phyloP scores from a whole-genome alignment of 1,284 basidiomycete species.

The Naganishia albida region DNA sequence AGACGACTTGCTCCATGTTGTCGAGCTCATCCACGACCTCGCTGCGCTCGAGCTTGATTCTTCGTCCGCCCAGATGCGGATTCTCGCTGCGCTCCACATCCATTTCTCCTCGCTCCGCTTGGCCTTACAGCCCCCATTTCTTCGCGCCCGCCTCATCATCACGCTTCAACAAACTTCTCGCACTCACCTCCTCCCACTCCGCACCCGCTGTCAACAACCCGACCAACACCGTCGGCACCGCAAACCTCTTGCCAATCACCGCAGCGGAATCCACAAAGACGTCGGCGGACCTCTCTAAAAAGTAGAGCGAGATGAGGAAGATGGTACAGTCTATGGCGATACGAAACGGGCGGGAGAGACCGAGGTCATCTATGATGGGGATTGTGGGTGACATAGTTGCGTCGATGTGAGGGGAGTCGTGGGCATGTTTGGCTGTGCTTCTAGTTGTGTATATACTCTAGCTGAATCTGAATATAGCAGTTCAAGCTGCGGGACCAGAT shows the following conservation, averaged over 20 bases:
- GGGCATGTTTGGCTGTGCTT: not conserved
- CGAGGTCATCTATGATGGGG: slow-evolving; percentile 28
- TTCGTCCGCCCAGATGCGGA: not conserved
- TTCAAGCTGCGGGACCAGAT: not conserved
- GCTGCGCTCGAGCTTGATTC: too few species aligned
- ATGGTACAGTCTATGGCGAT: slow-evolving; percentile 19
- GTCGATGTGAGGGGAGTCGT: not conserved
- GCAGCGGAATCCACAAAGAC: slow-evolving; percentile 31
- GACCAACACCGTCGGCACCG: slow-evolving; percentile 31
- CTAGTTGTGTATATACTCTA: too few species aligned
- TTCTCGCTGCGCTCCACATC: not conserved
- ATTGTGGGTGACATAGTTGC: slow-evolving; percentile 7
- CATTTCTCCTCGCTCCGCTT: too few species aligned
- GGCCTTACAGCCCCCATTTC: too few species aligned
- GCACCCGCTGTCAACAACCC: slow-evolving; percentile 32
- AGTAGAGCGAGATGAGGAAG: slow-evolving; percentile 28
- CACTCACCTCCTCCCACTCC: slow-evolving; percentile 35
- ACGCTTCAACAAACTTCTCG: too few species aligned
- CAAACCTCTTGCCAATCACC: slow-evolving; percentile 28
- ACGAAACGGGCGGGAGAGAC: slow-evolving; percentile 15
- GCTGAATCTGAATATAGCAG: too few species aligned
- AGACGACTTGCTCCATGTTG: too few species aligned
- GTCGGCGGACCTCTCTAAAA: slow-evolving; percentile 31
- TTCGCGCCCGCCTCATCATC: too few species aligned
- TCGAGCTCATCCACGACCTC: too few species aligned